Conservation (phyloP, 2,329 filamentous ascomycete genomes). For the Gnomoniopsis smithogilvyi region DNA sequence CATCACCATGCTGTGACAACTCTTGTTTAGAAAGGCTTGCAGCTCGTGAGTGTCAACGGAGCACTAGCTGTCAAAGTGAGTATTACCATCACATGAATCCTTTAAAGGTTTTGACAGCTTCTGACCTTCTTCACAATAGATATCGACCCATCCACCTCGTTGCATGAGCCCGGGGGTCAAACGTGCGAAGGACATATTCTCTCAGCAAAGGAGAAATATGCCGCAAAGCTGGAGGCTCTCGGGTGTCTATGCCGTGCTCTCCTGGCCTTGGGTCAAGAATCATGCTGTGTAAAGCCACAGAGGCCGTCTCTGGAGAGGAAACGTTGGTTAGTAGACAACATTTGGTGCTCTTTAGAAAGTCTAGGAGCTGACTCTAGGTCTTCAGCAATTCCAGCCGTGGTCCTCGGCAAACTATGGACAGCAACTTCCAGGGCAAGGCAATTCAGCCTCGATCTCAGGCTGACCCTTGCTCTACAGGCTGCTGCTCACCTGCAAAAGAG, state of each 20-base stretch:
- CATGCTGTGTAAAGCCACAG: conserved; percentile 40
- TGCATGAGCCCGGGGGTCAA: conserved; percentile 13
- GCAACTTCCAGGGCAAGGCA: not conserved
- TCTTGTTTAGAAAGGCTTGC: not conserved
- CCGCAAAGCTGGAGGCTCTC: conserved; percentile 40
- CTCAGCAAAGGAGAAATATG: conserved; percentile 36
- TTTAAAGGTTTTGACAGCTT: not conserved
- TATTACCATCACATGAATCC: not conserved
- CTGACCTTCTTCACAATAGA: conserved; percentile 7
- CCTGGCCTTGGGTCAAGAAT: conserved; percentile 47
- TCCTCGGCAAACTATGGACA: not conserved
- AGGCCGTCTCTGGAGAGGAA: conserved; percentile 25
- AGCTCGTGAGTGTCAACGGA: not conserved
- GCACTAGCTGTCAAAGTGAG: not conserved
- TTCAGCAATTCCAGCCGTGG: not conserved
- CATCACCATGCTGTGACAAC: not conserved
- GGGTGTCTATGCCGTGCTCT: conserved; percentile 54
- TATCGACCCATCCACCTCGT: not conserved
- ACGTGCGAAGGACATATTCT: conserved; percentile 36
- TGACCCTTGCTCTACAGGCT: not conserved
- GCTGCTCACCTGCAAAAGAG: not conserved
- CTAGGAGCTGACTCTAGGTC: conserved; percentile 26
- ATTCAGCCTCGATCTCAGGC: not conserved
- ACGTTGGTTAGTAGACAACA: conserved; percentile 23
- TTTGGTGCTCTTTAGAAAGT: conserved; percentile 18